Base-by-base conservation (phyloP, 352 stramenopile species). In the Phytopythium aichiense region DNA sequence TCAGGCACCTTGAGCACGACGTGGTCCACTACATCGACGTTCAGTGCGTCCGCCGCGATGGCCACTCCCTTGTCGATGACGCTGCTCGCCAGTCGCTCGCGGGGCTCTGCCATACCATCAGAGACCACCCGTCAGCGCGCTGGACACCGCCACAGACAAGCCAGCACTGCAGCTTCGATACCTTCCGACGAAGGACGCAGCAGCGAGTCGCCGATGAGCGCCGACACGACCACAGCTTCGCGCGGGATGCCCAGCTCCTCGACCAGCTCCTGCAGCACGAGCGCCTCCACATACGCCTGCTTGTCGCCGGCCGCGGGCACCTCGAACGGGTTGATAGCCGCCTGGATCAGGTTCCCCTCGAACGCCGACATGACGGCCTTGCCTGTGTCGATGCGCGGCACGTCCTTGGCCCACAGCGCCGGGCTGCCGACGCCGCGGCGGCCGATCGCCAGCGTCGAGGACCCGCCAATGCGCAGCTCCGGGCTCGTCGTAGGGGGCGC, bases 11-110 rank as follows among this genome's bases (percentile, higher is more conserved):
- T 81, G 52, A 73, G 68, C 8, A 84, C 69, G 28, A 87, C 67
- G 55, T 91, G 79, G 66, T 94, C 85, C 6, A 92, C 35, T 18
- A 69, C 71, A 45, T 92, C 77, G 31, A 94, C 64, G 53, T 85
- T 68, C 31, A 90, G 51, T 28, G 81, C 79, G 3, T 77, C 40
- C 22, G 74, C 66, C 4, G 81, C 81, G 8, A 80, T 73, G 37
- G 77, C 58, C 33, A 92, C 65, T 4, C 82, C 81, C 11, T 72
- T 76, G 8, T 73, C 22, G 49, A 94, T 74, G 33, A 69, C 79
- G 5, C 73, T 58, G 13, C 60, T 64, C 0, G 67, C 72, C 18
- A 94, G 50, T 50, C 71, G 73, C 0, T 78, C 69, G 9, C 73
- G 57, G 33, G 73, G 61, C 42, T 73, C 67, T 71, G 59, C 15